Conservation (phyloP, 2,329 filamentous ascomycete genomes). For the Fusarium sublunatum region DNA sequence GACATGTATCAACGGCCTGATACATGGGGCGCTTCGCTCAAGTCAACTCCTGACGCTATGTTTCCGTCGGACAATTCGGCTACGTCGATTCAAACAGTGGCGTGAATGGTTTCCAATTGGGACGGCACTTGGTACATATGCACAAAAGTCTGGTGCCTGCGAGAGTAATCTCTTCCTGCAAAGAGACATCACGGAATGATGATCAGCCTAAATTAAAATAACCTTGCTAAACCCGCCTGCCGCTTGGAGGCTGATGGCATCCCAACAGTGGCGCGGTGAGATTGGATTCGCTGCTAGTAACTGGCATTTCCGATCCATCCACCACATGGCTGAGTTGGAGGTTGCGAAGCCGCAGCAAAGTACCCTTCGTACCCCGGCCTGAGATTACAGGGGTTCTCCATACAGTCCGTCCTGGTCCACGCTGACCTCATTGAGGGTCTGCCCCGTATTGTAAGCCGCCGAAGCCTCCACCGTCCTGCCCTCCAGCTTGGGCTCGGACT, state of each 20-base stretch:
- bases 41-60: conserved; percentile 13
- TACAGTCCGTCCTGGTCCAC: conserved; percentile 31
- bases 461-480: conserved; percentile 39
- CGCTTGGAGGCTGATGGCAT: conserved; percentile 39
- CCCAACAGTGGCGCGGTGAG: conserved; percentile 18
- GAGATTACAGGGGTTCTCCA: conserved; percentile 44
- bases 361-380: conserved; percentile 30
- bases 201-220: conserved; percentile 31
- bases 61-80: conserved; percentile 24
- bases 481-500: conserved; percentile 1
- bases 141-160: conserved; percentile 35
- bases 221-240: conserved; percentile 28
- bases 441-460: conserved; percentile 39
- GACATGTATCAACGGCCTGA: conserved; percentile 28
- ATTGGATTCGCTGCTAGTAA: conserved; percentile 24
- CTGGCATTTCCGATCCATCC: conserved; percentile 29
- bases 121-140: conserved; percentile 10
- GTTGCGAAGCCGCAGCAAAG: conserved; percentile 13
- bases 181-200: conserved; percentile 23
- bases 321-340: conserved; percentile 19
- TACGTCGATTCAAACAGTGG: background rate
- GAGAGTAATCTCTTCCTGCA: conserved; percentile 12
- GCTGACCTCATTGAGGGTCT: conserved; percentile 44
- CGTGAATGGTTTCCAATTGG: conserved; percentile 16
- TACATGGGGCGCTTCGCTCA: conserved; percentile 31